These are phyloP conservation scores for Irpex lacteus DNA, from an alignment of 1,284 basidiomycete genomes.

Conservation along the genomic window DNA sequence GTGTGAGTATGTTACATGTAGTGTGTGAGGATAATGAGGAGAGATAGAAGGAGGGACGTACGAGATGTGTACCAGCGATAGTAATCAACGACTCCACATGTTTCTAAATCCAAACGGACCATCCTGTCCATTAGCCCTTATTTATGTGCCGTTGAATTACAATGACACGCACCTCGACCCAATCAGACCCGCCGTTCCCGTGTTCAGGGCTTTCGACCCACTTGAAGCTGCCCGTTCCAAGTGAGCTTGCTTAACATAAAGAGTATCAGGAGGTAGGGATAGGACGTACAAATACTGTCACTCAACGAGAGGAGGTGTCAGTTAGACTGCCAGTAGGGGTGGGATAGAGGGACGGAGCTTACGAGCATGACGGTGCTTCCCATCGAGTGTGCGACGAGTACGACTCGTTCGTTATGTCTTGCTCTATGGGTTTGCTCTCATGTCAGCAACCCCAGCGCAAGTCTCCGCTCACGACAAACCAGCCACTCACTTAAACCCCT, in stretches of 20 bases:
- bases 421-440: too few species aligned
- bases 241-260: too few species aligned
- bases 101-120: too few species aligned
- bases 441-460: too few species aligned
- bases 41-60: slow-evolving; percentile 30
- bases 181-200: slow-evolving; percentile 83
- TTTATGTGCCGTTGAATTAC: too few species aligned
- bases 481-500: slow-evolving; percentile 77
- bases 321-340: too few species aligned
- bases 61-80: slow-evolving; percentile 87
- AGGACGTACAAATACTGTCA: slow-evolving; percentile 62
- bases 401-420: slow-evolving; percentile 79
- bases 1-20: too few species aligned
- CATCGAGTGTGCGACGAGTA: slow-evolving; percentile 90
- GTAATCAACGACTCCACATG: slow-evolving; percentile 82
- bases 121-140: too few species aligned
- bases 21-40: neutral
- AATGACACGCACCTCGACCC: slow-evolving; percentile 97
- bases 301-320: too few species aligned
- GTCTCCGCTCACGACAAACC: too few species aligned
- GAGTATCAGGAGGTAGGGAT: neutral
- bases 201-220: slow-evolving; percentile 94
- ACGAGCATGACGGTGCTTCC: slow-evolving; percentile 73
- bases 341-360: slow-evolving; percentile 21
- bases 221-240: too few species aligned